phyloP scores from a whole-genome alignment of 1,284 basidiomycete genomes.

The Tilletiopsis washingtonensis region DNA sequence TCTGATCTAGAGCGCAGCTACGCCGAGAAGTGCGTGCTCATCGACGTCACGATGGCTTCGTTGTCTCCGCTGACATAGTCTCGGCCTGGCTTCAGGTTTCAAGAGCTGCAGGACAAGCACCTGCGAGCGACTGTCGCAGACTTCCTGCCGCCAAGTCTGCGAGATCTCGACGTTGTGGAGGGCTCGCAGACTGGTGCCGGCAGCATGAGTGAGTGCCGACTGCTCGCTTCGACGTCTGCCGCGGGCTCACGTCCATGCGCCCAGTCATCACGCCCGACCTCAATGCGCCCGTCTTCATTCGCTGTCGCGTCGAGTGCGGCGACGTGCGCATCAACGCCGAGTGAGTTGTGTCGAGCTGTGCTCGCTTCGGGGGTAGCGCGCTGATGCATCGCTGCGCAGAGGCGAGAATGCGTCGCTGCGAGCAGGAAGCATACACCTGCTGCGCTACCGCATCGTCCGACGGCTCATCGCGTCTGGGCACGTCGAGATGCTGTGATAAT shows the following conservation, averaged over 20 bases:
- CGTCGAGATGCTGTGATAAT: constrained; percentile 35
- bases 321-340: neutral
- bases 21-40: constrained; percentile 15
- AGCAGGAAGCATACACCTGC: constrained; percentile 29
- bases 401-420: constrained; percentile 21
- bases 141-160: constrained; percentile 31
- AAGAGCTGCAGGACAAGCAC: constrained; percentile 11
- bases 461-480: constrained; percentile 24
- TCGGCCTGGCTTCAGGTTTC: no score
- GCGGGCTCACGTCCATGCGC: neutral
- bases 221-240: neutral
- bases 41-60: no score
- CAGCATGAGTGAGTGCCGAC: constrained; percentile 26
- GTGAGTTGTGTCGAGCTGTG: no score
- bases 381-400: constrained; percentile 7
- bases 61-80: no score
- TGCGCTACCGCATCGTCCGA: constrained; percentile 33
- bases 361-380: neutral
- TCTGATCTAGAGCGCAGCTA: constrained; percentile 27
- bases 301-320: constrained; percentile 38
- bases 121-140: constrained; percentile 23
- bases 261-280: constrained; percentile 30
- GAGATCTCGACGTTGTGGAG: constrained; percentile 14
- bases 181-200: constrained; percentile 2
- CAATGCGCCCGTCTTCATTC: constrained; percentile 38